These are phyloP conservation scores for Podospora conica DNA, from an alignment of 495 filamentous ascomycete species.

Conservation along the genomic window DNA sequence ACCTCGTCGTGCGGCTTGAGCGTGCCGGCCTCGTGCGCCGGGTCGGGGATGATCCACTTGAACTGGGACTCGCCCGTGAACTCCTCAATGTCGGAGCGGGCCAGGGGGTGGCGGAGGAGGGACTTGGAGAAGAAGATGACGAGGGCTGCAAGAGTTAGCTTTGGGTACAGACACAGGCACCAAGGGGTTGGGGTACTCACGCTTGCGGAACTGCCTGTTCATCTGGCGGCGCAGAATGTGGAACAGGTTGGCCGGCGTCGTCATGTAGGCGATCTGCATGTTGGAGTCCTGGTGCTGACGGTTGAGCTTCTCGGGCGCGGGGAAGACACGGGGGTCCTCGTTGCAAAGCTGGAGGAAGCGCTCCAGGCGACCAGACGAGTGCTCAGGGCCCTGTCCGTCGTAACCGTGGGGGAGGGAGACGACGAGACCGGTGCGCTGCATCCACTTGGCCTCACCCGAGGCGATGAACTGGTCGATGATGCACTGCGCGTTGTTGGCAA, in stretches of 20 bases:
- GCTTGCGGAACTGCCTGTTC: conserved; percentile 98
- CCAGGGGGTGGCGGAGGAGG: conserved; percentile 84
- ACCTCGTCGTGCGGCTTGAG: conserved; percentile 82
- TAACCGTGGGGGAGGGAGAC: conserved; percentile 95
- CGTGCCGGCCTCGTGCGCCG: conserved; percentile 62
- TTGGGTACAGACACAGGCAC: not conserved
- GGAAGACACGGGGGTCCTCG: conserved; percentile 93
- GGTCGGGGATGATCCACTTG: conserved; percentile 89
- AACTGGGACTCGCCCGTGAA: conserved; percentile 90
- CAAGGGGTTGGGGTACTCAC: conserved; percentile 47
- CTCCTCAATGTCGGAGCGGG: conserved; percentile 80
- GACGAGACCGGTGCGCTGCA: conserved; percentile 91
- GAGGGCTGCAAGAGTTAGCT: conserved; percentile 59
- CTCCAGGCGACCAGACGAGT: conserved; percentile 96
- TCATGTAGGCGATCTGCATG: conserved; percentile 97
- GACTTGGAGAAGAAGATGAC: conserved; percentile 97
- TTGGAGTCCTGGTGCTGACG: conserved; percentile 99
- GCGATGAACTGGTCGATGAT: conserved; percentile 99
- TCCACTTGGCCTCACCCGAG: conserved; percentile 96
- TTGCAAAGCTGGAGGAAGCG: conserved; percentile 96
- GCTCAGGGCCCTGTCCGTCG: conserved; percentile 96
- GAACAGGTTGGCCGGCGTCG: conserved; percentile 87
- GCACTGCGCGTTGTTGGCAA: conserved; percentile 98
- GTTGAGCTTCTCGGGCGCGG: conserved; percentile 76
- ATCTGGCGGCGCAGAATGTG: conserved; percentile 95